Base-by-base conservation (phyloP, 78 protist species). In the Salpingoeca rosetta region DNA sequence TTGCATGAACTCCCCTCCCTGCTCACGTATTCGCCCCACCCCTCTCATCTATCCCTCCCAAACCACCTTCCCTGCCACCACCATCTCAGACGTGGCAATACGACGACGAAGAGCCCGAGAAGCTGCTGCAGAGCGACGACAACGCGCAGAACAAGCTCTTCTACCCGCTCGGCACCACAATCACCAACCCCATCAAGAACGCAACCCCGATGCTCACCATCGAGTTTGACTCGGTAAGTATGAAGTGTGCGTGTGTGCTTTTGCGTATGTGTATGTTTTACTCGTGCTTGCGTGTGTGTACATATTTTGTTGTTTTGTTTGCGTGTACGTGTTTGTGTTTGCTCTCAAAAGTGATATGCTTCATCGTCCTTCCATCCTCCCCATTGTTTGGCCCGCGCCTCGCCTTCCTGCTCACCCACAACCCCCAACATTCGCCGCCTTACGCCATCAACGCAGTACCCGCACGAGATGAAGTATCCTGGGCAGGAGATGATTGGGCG, bases 111-210 rank as follows among this genome's bases (percentile, higher is more conserved):
- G n/a, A n/a, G n/a, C n/a, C n/a, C n/a, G 74, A 27, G 31, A 57
- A 57, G 3, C 1, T 11, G n/a, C 74, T 57, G 31, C 74, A 27
- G 78, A 74, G 10, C 36, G 78, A 36, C 78, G 10, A 28, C 31
- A 11, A 3, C 40, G 78, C 41, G 11, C 31, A 35, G 40, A 11
- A 25, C 24, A 11, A 7, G 42, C 22, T 11, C 31, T 1, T 74
- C 78, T n/a, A 80, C 42, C 84, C 84, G 44, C 38, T 45, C 74
- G 84, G 84, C 84, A 41, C 75, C 12, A 27, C 56, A 40, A 37
- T 44, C 22, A 3, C 41, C 43, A 80, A 80, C 42, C 84, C 84
- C 43, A 26, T 27, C 38, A 0, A 2, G 45, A 2, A 24, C 44
- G 25, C 45, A 0, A 1, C 80, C 22, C 73, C 78, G 44, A 51